Evolutionary conservation across 345 rosid genomes (phyloP).

Genomic region (Citrus medica): DNA sequence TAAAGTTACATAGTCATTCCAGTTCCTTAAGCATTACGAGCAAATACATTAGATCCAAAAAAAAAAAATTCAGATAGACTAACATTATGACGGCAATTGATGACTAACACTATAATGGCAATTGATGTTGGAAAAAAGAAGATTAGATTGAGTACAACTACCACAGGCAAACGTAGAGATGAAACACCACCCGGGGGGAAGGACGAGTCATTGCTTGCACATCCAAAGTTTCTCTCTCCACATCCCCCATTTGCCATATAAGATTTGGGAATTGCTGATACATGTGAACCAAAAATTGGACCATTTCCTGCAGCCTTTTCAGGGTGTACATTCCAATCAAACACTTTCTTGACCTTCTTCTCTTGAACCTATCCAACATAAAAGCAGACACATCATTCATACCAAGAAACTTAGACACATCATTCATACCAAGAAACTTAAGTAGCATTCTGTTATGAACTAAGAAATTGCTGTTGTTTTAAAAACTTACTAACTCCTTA

Average conservation of each 20-base stretch:
- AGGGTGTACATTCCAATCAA: conserved; percentile 72
- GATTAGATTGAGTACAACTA: conserved; percentile 52
- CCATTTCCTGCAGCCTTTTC: conserved; percentile 45
- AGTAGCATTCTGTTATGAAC: neutral
- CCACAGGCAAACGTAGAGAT: conserved; percentile 81
- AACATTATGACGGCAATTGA: neutral
- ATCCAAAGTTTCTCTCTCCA: conserved; percentile 27
- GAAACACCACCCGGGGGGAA: conserved; percentile 66
- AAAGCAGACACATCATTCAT: conserved; percentile 4
- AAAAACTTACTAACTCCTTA: neutral
- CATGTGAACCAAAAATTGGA: conserved; percentile 40
- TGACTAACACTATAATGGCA: neutral
- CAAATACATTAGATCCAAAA: neutral
- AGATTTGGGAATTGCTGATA: conserved; percentile 31
- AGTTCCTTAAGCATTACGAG: neutral
- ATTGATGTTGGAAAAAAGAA: conserved; percentile 5
- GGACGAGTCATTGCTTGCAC: conserved; percentile 43
- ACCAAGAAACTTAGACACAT: neutral
- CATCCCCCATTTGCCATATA: conserved; percentile 56
- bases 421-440: neutral
- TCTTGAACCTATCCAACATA: conserved; percentile 70
- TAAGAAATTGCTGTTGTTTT: neutral
- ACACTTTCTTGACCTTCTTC: conserved; percentile 86
- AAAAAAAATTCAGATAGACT: neutral
- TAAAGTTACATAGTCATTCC: neutral